These are phyloP conservation scores for Musa acuminata DNA, from an alignment of 176 grass and related monocot genomes.

Conservation along the genomic window DNA sequence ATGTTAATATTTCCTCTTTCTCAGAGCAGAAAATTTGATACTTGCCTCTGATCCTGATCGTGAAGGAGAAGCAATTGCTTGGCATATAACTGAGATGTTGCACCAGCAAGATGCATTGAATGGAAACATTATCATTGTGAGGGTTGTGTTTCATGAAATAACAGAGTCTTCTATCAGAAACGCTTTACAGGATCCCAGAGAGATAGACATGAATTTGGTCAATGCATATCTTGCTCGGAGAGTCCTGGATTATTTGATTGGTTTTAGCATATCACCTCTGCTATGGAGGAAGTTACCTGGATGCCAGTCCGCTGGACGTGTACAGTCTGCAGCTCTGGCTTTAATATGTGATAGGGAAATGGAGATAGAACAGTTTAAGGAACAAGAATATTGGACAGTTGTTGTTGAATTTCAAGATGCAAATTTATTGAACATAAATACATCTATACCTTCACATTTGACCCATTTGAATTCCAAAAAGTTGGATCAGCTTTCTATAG, in stretches of 20 bases:
- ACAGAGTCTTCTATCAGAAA: constrained; percentile 41
- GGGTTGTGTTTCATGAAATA: constrained; percentile 97
- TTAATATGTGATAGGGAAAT: constrained; percentile 81
- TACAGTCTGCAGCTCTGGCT: constrained; percentile 89
- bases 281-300: constrained; percentile 96
- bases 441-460: constrained; percentile 44
- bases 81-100: constrained; percentile 97
- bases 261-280: constrained; percentile 88
- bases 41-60: constrained; percentile 98
- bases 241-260: constrained; percentile 92
- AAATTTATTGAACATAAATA: constrained; percentile 9
- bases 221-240: constrained; percentile 95
- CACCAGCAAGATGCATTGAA: constrained; percentile 66
- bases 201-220: constrained; percentile 86
- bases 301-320: constrained; percentile 86
- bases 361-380: constrained; percentile 73
- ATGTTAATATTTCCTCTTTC: constrained; percentile 15
- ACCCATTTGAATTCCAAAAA: constrained; percentile 67
- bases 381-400: constrained; percentile 80
- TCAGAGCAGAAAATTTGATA: constrained; percentile 87
- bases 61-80: constrained; percentile 98
- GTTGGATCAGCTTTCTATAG: constrained; percentile 71
- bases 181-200: constrained; percentile 18
- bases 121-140: constrained; percentile 48
- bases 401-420: constrained; percentile 40